Evolutionary conservation across 495 filamentous ascomycete species (phyloP), one percentile per base, ranked within the genome.

Genomic region (Elaphomyces granulatus): DNA sequence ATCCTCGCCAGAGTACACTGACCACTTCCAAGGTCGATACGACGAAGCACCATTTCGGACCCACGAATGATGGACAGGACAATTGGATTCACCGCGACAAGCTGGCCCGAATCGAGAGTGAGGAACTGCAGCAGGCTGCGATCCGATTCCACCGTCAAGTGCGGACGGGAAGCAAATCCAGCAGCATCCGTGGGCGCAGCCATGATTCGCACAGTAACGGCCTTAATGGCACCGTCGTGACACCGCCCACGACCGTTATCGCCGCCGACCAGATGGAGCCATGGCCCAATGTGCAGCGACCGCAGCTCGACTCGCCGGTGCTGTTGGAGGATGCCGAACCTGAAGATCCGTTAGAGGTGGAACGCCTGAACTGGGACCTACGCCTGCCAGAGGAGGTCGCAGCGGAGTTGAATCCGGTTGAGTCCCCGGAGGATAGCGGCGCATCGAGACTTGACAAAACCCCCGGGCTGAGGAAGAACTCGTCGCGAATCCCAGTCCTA

Each of bases 81-180:
- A 71, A 74, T 33, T 96, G 90, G 90, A 96, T 98, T 42, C 87
- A 98, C 55, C 72, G 90, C 16, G 90, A 98, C 59, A 98, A 96
- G 60, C 61, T 98, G 34, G 87, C 85, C 21, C 72, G 75, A 53
- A 98, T 98, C 48, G 90, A 98, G 64, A 94, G 71, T 51, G 72
- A 85, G 57, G 90, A 98, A 56, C 66, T 95, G 45, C 83, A 92
- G 49, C 84, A 83, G 52, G 86, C 86, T 2, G 87, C 85, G 6
- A 76, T 88, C 42, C 61, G 75, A 26, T 64, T 87, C 17, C 74
- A 80, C 8, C 76, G 72, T 28, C 66, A 67, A 33, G 61, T 59
- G 16, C 55, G 61, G 20, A 68, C 75, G 34, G 71, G 78, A 34
- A 83, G 75, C 50, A 74, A 73, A 47, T 71, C 74, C 26, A 71